Base-by-base conservation (phyloP, 176 grass and related monocot genomes). In the Triticum urartu region DNA sequence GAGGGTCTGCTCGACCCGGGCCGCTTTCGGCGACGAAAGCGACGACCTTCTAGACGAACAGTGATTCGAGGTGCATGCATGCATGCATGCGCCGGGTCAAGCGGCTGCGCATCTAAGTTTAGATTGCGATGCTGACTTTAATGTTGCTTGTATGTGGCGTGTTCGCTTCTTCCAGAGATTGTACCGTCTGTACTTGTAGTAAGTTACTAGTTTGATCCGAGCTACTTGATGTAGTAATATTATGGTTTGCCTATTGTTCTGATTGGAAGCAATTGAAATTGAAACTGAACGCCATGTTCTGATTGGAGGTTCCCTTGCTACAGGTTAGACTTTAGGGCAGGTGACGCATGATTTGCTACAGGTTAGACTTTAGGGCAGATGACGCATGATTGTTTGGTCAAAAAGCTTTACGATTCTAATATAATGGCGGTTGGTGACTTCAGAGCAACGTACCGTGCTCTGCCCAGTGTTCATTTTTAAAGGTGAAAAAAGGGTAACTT, bases 1-100 rank as follows among this genome's bases (percentile, higher is more conserved):
- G 8, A 90, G 82, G 26, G 89, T 93, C 1, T 93, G 89, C 86
- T 18, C 36, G 7, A 43, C 17, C 36, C 14, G 22, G 9, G 13
- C 36, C 22, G 36, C 22, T 59, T 59, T 59, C 9, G 35, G 34
- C 58, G 22, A 33, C 11, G 59, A 13, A 5, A n/a, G n/a, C 58
- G 22, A 33, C 11, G 59, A 13, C 22, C 69, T 43, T 18, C 10
- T 6, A 6, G 24, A 64, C 5, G 54, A 84, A 74, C 54, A n/a
- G 68, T 74, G 17, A 64, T 20, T 47, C 22, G 45, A 30, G 9
- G 20, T 24, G 20, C 28, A 35, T 79, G 8, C 54, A 58, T 58
- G 20, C 28, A 35, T 79, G 8, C 54, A 58, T 58, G 32, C 21
- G 39, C 68, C 34, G 32, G 64, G 67, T 69, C 67, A 69, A 35